Conservation (phyloP, 805 yeast species). For the Yarrowia yakushimensis region DNA sequence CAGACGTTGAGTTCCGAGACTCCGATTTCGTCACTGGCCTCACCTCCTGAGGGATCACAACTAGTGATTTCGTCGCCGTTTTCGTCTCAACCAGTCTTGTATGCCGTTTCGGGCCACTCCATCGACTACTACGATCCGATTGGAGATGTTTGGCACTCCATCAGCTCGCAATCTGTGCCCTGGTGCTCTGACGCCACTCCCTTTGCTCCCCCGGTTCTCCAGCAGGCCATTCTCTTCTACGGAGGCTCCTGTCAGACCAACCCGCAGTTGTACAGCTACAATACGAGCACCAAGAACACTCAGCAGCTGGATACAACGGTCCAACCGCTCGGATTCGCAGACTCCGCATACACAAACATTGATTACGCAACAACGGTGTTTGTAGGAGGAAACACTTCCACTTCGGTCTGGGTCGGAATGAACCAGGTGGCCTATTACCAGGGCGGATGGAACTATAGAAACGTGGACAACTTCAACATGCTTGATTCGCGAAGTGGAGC, state of each 20-base stretch:
- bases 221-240: constrained; percentile 2
- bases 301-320: neutral
- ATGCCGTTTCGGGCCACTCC: neutral
- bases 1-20: neutral
- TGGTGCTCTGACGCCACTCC: constrained; percentile 2
- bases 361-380: constrained; percentile 10
- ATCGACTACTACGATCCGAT: neutral
- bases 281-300: neutral
- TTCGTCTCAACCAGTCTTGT: neutral
- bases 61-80: neutral
- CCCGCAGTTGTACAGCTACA: neutral
- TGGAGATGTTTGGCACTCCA: neutral
- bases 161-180: neutral
- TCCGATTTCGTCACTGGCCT: neutral
- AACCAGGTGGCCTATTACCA: constrained; percentile 21
- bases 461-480: neutral
- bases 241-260: neutral
- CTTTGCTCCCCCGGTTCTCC: neutral
- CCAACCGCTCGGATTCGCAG: neutral
- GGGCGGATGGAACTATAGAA: constrained; percentile 18
- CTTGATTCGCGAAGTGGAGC: constrained; percentile 16
- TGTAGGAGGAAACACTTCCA: neutral
- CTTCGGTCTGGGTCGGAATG: constrained; percentile 7
- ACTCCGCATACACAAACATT: neutral
- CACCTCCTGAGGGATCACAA: neutral